Evolutionary conservation across 2,329 filamentous ascomycete species (phyloP).

Genomic region (Aureobasidium sp.): DNA sequence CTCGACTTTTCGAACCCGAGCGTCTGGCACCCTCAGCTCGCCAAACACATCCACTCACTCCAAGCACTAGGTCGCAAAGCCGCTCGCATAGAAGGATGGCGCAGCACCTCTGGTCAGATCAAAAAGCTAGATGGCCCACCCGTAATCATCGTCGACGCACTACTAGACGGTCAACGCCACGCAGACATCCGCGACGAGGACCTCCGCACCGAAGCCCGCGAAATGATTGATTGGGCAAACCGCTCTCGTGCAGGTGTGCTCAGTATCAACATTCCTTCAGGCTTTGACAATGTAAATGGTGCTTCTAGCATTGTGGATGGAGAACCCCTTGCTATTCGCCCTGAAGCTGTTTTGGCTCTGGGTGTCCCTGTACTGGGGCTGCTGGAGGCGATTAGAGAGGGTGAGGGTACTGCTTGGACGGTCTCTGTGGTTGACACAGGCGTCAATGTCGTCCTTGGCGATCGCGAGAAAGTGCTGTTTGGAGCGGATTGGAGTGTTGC

Average conservation of each 20-base stretch:
- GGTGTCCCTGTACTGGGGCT: constrained; percentile 82
- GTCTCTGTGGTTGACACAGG: constrained; percentile 83
- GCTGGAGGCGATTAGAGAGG: constrained; percentile 63
- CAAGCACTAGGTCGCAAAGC: constrained; percentile 44
- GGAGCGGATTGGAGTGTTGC: constrained; percentile 77
- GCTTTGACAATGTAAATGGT: constrained; percentile 72
- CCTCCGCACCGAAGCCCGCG: constrained; percentile 75
- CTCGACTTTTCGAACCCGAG: constrained; percentile 76
- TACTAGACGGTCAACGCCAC: constrained; percentile 81
- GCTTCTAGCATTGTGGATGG: constrained; percentile 60
- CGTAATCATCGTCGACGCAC: constrained; percentile 78
- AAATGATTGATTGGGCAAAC: constrained; percentile 91
- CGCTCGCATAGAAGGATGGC: constrained; percentile 59
- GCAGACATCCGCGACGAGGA: constrained; percentile 70
- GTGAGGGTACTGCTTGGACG: constrained; percentile 56
- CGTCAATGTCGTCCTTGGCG: constrained; percentile 73
- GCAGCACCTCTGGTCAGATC: constrained; percentile 45
- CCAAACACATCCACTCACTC: constrained; percentile 75
- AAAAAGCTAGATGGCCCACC: constrained; percentile 54
- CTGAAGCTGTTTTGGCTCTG: constrained; percentile 75
- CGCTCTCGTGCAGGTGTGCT: constrained; percentile 74
- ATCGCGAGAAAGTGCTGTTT: constrained; percentile 80
- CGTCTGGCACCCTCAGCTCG: constrained; percentile 70
- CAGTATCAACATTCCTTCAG: constrained; percentile 84
- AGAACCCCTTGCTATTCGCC: constrained; percentile 67